Percentiles rank a stretch among this genome's conserved stretches.
Conservation (phyloP, 148 eudicot genomes). For the Salicornia ramosissima region DNA sequence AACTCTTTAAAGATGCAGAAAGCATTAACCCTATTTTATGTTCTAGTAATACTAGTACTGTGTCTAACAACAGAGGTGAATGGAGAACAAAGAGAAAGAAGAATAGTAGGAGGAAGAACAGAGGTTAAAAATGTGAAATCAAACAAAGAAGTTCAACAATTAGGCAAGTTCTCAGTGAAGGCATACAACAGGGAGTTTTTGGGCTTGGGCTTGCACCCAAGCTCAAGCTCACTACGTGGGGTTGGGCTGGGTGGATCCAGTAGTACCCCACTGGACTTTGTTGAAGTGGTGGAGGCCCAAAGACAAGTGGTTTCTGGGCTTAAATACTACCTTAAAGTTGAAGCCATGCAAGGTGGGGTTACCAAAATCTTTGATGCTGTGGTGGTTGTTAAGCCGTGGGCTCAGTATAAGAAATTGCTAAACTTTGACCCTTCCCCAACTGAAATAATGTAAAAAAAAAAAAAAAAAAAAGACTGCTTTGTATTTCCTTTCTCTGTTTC, state of each 20-base stretch:
- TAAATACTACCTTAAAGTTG: constrained; percentile 58
- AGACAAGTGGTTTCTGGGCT: constrained; percentile 62
- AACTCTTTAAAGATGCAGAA: constrained; percentile 13
- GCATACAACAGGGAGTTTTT: constrained; percentile 40
- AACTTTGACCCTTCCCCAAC: constrained; percentile 26
- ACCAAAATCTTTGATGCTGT: constrained; percentile 41
- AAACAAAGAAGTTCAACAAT: constrained; percentile 52
- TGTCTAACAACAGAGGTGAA: constrained; percentile 8
- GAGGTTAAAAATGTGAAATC: constrained; percentile 40
- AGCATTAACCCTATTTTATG: neutral
- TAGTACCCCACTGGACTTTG: constrained; percentile 27
- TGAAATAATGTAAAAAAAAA: neutral
- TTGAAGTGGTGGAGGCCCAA: constrained; percentile 60
- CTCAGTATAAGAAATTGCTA: constrained; percentile 42
- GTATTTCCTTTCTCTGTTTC: too few relatives aligned
- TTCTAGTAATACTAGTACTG: neutral
- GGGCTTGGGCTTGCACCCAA: constrained; percentile 4
- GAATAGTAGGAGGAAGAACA: constrained; percentile 39
- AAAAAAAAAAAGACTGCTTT: neutral
- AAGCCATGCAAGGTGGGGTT: constrained; percentile 27
- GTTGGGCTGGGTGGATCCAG: constrained; percentile 6
- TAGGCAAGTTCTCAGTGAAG: constrained; percentile 55
- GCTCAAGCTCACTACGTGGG: constrained; percentile 6
- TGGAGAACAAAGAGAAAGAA: constrained; percentile 17
- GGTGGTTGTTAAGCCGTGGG: constrained; percentile 63